Evolutionary conservation across 768 basidiomycete genomes (phyloP), one percentile per base, ranked within the genome.

Genomic region (Phlebiopsis flavidoalba): DNA sequence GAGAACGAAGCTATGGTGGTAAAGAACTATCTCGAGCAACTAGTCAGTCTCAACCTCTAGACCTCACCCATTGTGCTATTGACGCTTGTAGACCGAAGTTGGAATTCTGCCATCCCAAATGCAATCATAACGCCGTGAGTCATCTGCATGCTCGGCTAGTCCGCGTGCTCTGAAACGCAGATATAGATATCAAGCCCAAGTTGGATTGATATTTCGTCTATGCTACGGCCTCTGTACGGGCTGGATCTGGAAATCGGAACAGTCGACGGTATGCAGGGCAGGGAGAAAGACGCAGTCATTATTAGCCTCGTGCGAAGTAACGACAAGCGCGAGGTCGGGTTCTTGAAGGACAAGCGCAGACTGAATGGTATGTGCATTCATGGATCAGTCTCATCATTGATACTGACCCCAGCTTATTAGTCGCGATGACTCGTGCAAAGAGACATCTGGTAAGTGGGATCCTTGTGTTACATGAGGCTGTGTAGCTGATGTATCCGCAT

Each of bases 181-280:
- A 5, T 5, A 19, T 50, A 91, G 91, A 53, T 96, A 99, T 73
- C 94, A 97, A 77, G 92, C 95, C 0, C 97, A 99, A 72, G 95
- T 98, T 3, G 84, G 89, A 2, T 79, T 95, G 1, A 77, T n/a
- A n/a, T 98, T 43, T 83, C 91, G 0, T 86, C 88, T 0, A 75
- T 93, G 47, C 76, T 99, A 19, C 84, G 89, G 22, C 85, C 88
- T 0, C 70, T 76, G n/a, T 80, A 90, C 66, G 89, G 89, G 0
- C 71, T 77, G 0, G 76, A 76, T 24, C 80, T 98, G 0, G 95
- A 98, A 65, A 93, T 97, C 48, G 97, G 95, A 1, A 93, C 90
- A 0, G 95, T 98, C 0, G 97, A 98, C 69, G 94, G 95, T 0
- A 91, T 98, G 87, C 97, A 99, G 76, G 96, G 96, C 0, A 84